Evolutionary conservation across 108 stramenopile species (phyloP).

Genomic region (Nitzschia sp.): DNA sequence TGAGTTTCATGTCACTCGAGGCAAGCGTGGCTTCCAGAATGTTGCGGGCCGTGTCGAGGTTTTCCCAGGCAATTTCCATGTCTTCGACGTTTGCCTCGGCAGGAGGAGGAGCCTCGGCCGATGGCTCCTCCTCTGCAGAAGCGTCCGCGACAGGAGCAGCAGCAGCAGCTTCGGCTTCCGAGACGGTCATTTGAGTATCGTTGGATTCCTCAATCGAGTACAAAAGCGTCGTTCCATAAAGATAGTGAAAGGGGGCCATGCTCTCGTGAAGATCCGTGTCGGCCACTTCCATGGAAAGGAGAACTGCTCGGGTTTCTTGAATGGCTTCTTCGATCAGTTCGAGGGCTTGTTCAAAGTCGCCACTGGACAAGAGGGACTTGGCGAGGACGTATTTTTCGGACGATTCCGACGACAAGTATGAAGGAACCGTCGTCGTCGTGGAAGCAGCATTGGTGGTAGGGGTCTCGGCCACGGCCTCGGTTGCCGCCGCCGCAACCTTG

Average conservation of each 20-base stretch:
- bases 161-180: constrained; percentile 1
- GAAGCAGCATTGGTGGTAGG: not conserved
- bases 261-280: constrained; percentile 52
- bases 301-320: not conserved
- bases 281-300: not conserved
- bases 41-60: constrained; percentile 74
- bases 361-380: constrained; percentile 47
- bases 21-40: constrained; percentile 45
- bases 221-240: constrained; percentile 86
- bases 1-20: not conserved
- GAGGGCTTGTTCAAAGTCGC: constrained; percentile 61
- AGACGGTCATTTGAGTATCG: constrained; percentile 26
- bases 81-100: constrained; percentile 49
- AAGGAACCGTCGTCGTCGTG: constrained; percentile 12
- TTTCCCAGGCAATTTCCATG: constrained; percentile 87
- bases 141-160: not conserved
- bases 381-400: constrained; percentile 44
- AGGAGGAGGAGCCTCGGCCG: not conserved
- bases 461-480: not conserved
- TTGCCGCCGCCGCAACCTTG: not conserved
- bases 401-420: constrained; percentile 51
- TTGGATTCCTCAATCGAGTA: constrained; percentile 82
- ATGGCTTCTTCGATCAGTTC: constrained; percentile 44
- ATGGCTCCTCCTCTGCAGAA: not conserved
- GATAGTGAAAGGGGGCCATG: constrained; percentile 82